Conservation (phyloP, 2,329 filamentous ascomycete species). For the Trichoderma sp. region DNA sequence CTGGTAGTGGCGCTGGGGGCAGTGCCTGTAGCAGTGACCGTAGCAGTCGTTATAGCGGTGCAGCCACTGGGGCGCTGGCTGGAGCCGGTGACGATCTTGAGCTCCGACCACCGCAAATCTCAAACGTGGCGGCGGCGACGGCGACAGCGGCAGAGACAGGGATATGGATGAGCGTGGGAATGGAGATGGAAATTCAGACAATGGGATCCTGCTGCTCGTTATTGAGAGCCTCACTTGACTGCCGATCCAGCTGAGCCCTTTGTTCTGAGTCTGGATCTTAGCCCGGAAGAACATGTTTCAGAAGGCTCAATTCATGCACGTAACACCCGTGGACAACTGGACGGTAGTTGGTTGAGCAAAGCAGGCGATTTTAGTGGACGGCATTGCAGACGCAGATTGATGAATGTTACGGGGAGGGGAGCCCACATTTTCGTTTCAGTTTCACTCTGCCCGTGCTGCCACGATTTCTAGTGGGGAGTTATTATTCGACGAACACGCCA, state of each 20-base stretch:
- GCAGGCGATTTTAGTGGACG: no score
- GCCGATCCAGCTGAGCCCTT: neutral
- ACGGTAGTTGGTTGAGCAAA: no score
- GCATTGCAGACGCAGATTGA: neutral
- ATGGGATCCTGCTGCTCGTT: neutral
- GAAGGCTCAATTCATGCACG: neutral
- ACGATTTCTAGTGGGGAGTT: neutral
- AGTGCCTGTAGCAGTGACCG: neutral
- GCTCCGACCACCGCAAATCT: constrained; percentile 9
- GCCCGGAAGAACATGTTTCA: constrained; percentile 14
- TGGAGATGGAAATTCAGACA: neutral
- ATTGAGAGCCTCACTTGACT: neutral
- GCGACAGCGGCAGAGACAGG: neutral
- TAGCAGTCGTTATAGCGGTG: neutral
- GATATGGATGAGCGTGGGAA: neutral
- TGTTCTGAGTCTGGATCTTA: neutral
- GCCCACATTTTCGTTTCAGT: neutral
- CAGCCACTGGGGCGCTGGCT: neutral
- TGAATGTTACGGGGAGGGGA: neutral
- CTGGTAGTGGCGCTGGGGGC: neutral
- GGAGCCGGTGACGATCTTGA: constrained; percentile 21
- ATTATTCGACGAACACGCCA: neutral
- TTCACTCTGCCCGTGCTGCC: neutral
- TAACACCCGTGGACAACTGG: neutral
- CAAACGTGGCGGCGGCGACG: constrained; percentile 11